These are phyloP conservation scores for Simplicillium aogashimaense DNA, from an alignment of 2,329 filamentous ascomycete genomes.

Conservation along the genomic window DNA sequence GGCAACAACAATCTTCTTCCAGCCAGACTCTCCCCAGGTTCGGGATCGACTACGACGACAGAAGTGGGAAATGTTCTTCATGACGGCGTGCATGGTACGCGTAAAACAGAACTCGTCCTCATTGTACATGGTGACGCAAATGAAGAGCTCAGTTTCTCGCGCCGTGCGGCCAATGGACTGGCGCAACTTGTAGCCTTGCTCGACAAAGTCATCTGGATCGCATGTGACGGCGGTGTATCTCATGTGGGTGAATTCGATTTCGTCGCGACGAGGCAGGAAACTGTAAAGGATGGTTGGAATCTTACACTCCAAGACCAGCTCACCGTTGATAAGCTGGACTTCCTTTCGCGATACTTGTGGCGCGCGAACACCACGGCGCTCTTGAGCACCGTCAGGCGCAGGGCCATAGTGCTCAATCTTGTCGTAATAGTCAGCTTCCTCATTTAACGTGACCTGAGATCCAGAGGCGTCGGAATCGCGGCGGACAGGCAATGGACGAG, in stretches of 20 bases:
- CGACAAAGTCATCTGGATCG: constrained; percentile 87
- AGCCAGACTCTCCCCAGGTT: constrained; percentile 93
- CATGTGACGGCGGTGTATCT: constrained; percentile 98
- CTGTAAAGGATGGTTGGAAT: constrained; percentile 98
- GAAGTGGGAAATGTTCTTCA: constrained; percentile 97
- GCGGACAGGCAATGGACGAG: constrained; percentile 39
- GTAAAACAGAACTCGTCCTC: constrained; percentile 96
- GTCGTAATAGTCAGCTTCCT: constrained; percentile 31
- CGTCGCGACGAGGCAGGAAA: constrained; percentile 85
- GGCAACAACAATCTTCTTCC: constrained; percentile 98
- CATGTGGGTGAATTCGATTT: constrained; percentile 97
- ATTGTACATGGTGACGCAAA: constrained; percentile 98
- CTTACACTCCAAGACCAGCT: constrained; percentile 96
- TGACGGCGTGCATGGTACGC: constrained; percentile 95
- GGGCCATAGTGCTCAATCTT: constrained; percentile 78
- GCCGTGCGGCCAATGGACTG: constrained; percentile 78
- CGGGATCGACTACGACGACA: constrained; percentile 85
- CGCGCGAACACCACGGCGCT: constrained; percentile 74
- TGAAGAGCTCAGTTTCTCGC: constrained; percentile 89
- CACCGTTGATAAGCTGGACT: constrained; percentile 92
- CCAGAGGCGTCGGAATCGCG: constrained; percentile 45
- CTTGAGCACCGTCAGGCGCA: constrained; percentile 77
- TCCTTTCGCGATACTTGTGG: constrained; percentile 90
- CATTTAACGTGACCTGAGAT: constrained; percentile 46
- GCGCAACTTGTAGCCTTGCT: constrained; percentile 81